Percentiles rank a stretch among this genome's conserved stretches.
Evolutionary conservation across 495 filamentous ascomycete genomes (phyloP).

Genomic region (Cercophora sp.): DNA sequence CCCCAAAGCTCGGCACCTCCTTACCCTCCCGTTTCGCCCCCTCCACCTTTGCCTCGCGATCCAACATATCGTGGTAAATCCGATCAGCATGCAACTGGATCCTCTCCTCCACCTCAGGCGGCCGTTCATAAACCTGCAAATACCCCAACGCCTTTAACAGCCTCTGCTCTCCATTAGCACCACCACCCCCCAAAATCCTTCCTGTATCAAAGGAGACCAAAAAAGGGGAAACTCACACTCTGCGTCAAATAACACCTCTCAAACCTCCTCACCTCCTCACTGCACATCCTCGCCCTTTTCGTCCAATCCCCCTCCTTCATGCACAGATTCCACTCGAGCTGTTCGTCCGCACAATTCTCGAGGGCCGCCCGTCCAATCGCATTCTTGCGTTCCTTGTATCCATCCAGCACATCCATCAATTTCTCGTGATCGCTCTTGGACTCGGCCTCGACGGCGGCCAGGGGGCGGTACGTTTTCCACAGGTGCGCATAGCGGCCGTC

Average conservation of each 20-base stretch:
- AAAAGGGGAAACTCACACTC: constrained; percentile 54
- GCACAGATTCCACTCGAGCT: constrained; percentile 70
- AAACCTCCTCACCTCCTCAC: constrained; percentile 62
- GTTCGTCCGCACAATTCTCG: constrained; percentile 90
- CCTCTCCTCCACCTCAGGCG: constrained; percentile 68
- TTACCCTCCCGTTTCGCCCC: constrained; percentile 61
- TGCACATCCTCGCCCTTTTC: constrained; percentile 68
- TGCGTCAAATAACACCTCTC: constrained; percentile 81
- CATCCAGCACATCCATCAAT: constrained; percentile 70
- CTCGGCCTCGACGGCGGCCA: constrained; percentile 56
- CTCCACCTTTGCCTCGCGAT: constrained; percentile 65
- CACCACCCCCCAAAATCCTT: not conserved
- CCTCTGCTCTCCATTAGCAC: constrained; percentile 45
- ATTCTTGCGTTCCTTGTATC: constrained; percentile 75
- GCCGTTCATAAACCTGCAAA: constrained; percentile 59
- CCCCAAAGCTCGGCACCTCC: constrained; percentile 46
- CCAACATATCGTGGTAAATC: constrained; percentile 79
- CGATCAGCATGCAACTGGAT: constrained; percentile 95
- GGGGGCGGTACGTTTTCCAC: constrained; percentile 82
- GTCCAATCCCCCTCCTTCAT: constrained; percentile 60
- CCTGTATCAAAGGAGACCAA: not conserved
- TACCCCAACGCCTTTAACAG: constrained; percentile 92
- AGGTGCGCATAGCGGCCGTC: constrained; percentile 93
- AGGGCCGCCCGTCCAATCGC: constrained; percentile 76
- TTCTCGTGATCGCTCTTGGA: constrained; percentile 68